Percentiles rank a stretch among this genome's conserved stretches.
Conservation (phyloP, 2,329 filamentous ascomycete species). For the Aspergillus versicolor region DNA sequence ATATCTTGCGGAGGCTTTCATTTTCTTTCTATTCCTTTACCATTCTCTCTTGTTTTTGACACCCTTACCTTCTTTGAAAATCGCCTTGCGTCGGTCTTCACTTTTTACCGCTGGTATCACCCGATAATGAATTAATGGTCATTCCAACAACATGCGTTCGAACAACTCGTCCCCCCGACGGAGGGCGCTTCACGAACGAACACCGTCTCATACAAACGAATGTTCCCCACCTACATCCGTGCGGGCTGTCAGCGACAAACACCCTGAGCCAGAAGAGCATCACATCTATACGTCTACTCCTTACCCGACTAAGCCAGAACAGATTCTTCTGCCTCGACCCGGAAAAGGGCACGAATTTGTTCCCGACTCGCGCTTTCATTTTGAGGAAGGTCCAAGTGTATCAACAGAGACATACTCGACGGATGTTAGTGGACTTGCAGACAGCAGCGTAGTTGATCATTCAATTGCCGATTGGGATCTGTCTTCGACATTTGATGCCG, state of each 20-base stretch:
- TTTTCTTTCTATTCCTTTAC: constrained; percentile 4
- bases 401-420: constrained; percentile 32
- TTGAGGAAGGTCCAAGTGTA: constrained; percentile 30
- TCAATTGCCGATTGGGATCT: constrained; percentile 36
- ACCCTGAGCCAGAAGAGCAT: constrained; percentile 30
- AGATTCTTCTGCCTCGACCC: constrained; percentile 44
- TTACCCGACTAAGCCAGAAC: constrained; percentile 49
- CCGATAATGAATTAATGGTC: constrained; percentile 32
- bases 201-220: constrained; percentile 47
- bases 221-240: constrained; percentile 36
- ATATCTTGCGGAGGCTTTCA: constrained; percentile 7
- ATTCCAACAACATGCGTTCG: constrained; percentile 34
- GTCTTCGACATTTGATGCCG: constrained; percentile 37
- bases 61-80: constrained; percentile 1
- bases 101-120: constrained; percentile 13
- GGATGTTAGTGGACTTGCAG: constrained; percentile 24
- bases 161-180: constrained; percentile 35
- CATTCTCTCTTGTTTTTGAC: constrained; percentile 5
- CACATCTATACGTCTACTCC: constrained; percentile 44
- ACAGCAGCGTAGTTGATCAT: constrained; percentile 27
- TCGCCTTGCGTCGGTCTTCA: constrained; percentile 8
- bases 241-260: constrained; percentile 35
- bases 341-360: constrained; percentile 38
- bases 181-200: constrained; percentile 48
- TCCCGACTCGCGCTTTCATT: constrained; percentile 31